Evolutionary conservation across 2,329 filamentous ascomycete species (phyloP), one percentile per base, ranked within the genome.

Genomic region (Penicillium paneum): DNA sequence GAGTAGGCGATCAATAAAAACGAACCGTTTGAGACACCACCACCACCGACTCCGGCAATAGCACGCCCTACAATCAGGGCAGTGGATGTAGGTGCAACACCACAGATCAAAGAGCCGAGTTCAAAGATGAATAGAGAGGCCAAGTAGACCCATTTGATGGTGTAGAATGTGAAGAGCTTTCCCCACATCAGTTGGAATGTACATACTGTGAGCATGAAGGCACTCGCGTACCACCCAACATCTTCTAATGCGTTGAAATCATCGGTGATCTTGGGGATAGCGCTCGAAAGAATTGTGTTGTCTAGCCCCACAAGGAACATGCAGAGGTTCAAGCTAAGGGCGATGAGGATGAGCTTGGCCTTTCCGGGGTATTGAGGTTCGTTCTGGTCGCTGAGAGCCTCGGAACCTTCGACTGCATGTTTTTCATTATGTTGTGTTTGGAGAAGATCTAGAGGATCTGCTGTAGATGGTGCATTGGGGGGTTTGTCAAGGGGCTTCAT

Each of bases 211-310:
- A 78, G 60, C 4, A 74, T 62, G 50, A 74, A 75, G 3, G 71
- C 66, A 26, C 65, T 70, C 13, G 70, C 70, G 50, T 78, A 78
- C 75, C 76, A 79, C 35, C 72, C 72, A 5, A 78, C 64, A 49
- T 78, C 73, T 11, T 69, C 59, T n/a, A 74, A 60, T 8, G 26
- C 68, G 36, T 75, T 57, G 56, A 78, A 78, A 8, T 75, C 62
- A 49, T 75, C 64, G 0, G 75, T 74, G 49, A 79, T 78, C 15
- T 56, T 59, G 8, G 74, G 74, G 8, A 76, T 72, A 3, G 74
- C 75, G 8, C 70, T 75, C 2, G 68, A 65, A 35, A 77, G 69
- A 47, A 73, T 72, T n/a, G 67, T 70, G 38, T 61, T 65, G 17
- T 65, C 66, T 10, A 42, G 13, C n/a, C 40, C 40, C 26, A 42